Base-by-base conservation (phyloP, 768 basidiomycete species). In the Mycena haematopus region DNA sequence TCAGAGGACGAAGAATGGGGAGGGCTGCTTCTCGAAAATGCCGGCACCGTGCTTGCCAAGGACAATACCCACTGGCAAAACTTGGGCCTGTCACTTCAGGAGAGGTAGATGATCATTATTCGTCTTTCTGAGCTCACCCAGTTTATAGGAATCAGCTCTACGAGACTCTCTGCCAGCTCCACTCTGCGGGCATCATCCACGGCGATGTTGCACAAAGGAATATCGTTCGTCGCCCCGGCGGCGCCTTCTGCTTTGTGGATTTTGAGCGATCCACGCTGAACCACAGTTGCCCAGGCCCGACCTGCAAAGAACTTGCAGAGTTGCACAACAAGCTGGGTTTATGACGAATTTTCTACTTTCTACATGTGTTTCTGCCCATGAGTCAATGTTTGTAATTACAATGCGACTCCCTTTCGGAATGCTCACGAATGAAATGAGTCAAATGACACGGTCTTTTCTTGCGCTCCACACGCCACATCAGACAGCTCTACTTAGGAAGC, bases 201-300 rank as follows among this genome's bases (percentile, higher is more conserved):
- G 42, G 42, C 42, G 54, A 55, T 22, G 54, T 55, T 40, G 54
- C 54, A 3, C 6, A 25, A 19, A 40, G 54, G 3, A 55, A 55
- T 31, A 55, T 55, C n/a, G 42, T 55, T 33, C 54, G 54, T 27
- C 54, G 54, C 31, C 40, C 42, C 9, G 31, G 40, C 29, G 54
- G 54, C 25, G 54, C 54, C 11, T 55, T 55, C 42, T 55, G 54
- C 54, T n/a, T 55, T 17, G 54, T 45, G 54, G 54, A 55, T 42
- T 55, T 55, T 45, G 42, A 45, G 27, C 19, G 54, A 45, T 44
- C 54, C 40, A 55, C 3, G 17, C 25, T 55, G 6, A 44, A 44
- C 10, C 54, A 44, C 54, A 5, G 44, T n/a, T 45, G 42, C 42
- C 54, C 54, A 31, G 54, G 54, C 42, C 27, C 40, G 31, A 0